Percentiles rank a stretch among this genome's conserved stretches.
Conservation (phyloP, 2,329 filamentous ascomycete species). For the Pestalotiopsis sp. region DNA sequence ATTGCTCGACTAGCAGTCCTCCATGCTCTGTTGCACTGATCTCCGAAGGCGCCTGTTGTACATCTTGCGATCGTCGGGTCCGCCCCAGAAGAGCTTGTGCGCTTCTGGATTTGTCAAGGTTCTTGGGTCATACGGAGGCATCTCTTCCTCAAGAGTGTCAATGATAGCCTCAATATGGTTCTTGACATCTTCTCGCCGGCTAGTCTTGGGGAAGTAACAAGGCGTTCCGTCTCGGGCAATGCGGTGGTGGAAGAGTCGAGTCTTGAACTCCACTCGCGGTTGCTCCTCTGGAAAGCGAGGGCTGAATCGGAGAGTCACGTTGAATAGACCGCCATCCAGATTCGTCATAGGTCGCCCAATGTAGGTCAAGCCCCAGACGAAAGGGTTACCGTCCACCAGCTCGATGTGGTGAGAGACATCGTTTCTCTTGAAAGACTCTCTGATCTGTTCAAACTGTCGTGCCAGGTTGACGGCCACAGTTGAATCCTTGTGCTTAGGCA, state of each 20-base stretch:
- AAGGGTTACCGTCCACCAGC: constrained; percentile 81
- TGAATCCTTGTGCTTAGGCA: constrained; percentile 64
- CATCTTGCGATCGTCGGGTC: constrained; percentile 74
- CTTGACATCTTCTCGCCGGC: constrained; percentile 72
- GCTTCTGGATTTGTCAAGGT: constrained; percentile 87
- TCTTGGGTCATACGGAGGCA: constrained; percentile 86
- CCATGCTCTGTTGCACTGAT: constrained; percentile 71
- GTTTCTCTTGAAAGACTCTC: constrained; percentile 71
- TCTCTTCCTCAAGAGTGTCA: constrained; percentile 81
- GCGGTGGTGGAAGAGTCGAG: constrained; percentile 83
- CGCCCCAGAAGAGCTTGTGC: constrained; percentile 84
- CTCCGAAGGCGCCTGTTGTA: constrained; percentile 83
- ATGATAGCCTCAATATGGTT: constrained; percentile 86
- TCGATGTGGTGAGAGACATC: constrained; percentile 75
- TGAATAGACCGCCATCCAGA: constrained; percentile 88
- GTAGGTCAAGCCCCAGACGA: constrained; percentile 86
- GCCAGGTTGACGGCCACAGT: constrained; percentile 81
- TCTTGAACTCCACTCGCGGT: constrained; percentile 80
- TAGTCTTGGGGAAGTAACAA: constrained; percentile 72
- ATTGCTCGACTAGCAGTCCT: constrained; percentile 40
- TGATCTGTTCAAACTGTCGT: constrained; percentile 82
- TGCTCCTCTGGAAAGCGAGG: constrained; percentile 86
- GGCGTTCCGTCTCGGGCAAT: constrained; percentile 79
- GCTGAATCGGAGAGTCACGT: constrained; percentile 78
- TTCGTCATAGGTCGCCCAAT: constrained; percentile 93